Evolutionary conservation across 805 yeast species (phyloP), one percentile per base, ranked within the genome.

Genomic region (Candida alai): DNA sequence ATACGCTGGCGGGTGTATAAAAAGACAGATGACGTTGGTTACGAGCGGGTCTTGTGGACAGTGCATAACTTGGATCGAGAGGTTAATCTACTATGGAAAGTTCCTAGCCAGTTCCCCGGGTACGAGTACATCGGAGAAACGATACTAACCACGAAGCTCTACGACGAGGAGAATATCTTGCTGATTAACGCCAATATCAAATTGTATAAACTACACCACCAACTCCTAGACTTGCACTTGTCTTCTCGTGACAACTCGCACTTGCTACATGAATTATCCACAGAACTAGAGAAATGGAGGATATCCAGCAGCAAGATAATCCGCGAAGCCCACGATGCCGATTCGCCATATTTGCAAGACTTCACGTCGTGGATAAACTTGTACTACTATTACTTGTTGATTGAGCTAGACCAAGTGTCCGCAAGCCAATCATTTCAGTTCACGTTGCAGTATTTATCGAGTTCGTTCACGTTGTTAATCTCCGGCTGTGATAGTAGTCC

Each of bases 321-420:
- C 2, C 64, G 60, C 41, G 47, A 43, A 18, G 44, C 51, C 10
- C 7, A 12, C 4, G 56, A 48, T 37, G 44, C 51, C 11, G 49
- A 51, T 24, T 52, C 52, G 31, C 47, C 59, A 10, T 42, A 48
- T 15, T 47, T 62, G 23, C 62, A 56, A 39, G 62, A 62, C 32
- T 54, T 47, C 34, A 56, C 61, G 8, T 54, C 65, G 2, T 39
- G 56, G 23, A 49, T 61, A 12, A 62, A 66, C 41, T 43, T 65
- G 37, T 57, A 63, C 41, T 65, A 61, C 44, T 65, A 60, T 41
- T 67, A 61, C 41, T 43, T 66, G 15, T 44, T 57, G 22, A 58
- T 65, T 16, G 72, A 67, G 44, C 42, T 67, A 18, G 71, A 66
- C 46, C 70, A 63, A 44, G 37, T 64, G 2, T 58, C 66, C 7